Conservation (phyloP, 768 basidiomycete genomes). For the Ramaria sp. region DNA sequence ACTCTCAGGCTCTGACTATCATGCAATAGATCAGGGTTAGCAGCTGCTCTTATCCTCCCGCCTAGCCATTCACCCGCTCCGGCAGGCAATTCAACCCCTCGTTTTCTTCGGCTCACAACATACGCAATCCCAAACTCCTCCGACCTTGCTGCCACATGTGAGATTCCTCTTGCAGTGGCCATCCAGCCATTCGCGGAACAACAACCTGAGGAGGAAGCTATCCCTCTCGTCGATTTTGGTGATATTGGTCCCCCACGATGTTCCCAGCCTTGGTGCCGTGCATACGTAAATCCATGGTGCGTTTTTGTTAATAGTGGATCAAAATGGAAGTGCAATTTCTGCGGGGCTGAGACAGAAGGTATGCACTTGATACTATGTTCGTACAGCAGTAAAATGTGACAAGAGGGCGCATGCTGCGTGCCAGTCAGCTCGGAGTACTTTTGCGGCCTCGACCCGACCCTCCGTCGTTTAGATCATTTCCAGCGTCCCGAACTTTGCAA, state of each 20-base stretch:
- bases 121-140: slow-evolving; percentile 80
- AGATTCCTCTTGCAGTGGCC: slow-evolving; percentile 73
- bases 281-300: slow-evolving; percentile 93
- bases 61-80: not conserved
- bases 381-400: not conserved
- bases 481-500: slow-evolving; percentile 79
- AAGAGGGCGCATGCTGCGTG: not conserved
- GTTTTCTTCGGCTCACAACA: slow-evolving; percentile 80
- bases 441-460: slow-evolving; percentile 66
- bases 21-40: slow-evolving; percentile 84
- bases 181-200: slow-evolving; percentile 86
- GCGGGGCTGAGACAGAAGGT: slow-evolving; percentile 79
- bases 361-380: slow-evolving; percentile 16
- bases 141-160: slow-evolving; percentile 68
- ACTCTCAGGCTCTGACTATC: slow-evolving; percentile 75
- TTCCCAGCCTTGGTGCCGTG: slow-evolving; percentile 52
- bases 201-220: slow-evolving; percentile 64
- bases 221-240: slow-evolving; percentile 69
- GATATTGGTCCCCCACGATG: slow-evolving; percentile 75
- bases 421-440: slow-evolving; percentile 77
- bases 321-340: slow-evolving; percentile 90
- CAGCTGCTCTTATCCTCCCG: not conserved
- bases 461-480: slow-evolving; percentile 68
- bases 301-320: slow-evolving; percentile 72
- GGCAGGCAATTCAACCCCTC: slow-evolving; percentile 81